Evolutionary conservation across 495 filamentous ascomycete species (phyloP), one percentile per base, ranked within the genome.

Genomic region (Parmelia sp.): DNA sequence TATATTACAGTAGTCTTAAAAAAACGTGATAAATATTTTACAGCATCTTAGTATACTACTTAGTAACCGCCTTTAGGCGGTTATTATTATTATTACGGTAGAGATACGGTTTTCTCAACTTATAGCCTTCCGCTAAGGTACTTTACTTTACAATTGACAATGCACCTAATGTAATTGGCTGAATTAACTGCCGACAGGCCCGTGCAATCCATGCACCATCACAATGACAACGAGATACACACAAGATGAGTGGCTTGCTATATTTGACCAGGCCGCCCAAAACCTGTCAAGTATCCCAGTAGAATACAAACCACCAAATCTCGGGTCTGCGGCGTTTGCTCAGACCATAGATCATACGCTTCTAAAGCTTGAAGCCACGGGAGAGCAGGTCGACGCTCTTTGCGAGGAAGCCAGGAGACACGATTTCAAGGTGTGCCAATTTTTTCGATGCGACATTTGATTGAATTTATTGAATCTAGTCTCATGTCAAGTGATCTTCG

Each of bases 311-410:
- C 64, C 60, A 7, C 67, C 67, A 55, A 61, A 25, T 10, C n/a
- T 66, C 1, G 67, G 67, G 25, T 60, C 53, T 11, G 47, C 37
- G 25, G 67, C 47, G n/a, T 69, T 69, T 62, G 75, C 76, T 19
- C 65, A 69, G 39, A 72, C 66, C 23, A 85, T 90, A 68, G 87
- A 90, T 73, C 87, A 90, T 72, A 90, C 87, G 29, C 77, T 87
- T 36, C 68, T 90, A 40, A 80, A 80, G 47, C 71, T 79, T 39
- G 80, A 84, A 64, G 81, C 83, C 29, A 83, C 78, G 21, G 66
- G 68, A 31, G 68, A 69, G 8, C 80, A 87, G 64, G 81, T 90
- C 67, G 81, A 88, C 72, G 66, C 58, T n/a, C 77, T 90, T 45
- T 90, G 87, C 71, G 71, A 74, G 10, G 87, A 89, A 76, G 87